Evolutionary conservation across 495 filamentous ascomycete species (phyloP).

Genomic region (Hypoxylon rickii): DNA sequence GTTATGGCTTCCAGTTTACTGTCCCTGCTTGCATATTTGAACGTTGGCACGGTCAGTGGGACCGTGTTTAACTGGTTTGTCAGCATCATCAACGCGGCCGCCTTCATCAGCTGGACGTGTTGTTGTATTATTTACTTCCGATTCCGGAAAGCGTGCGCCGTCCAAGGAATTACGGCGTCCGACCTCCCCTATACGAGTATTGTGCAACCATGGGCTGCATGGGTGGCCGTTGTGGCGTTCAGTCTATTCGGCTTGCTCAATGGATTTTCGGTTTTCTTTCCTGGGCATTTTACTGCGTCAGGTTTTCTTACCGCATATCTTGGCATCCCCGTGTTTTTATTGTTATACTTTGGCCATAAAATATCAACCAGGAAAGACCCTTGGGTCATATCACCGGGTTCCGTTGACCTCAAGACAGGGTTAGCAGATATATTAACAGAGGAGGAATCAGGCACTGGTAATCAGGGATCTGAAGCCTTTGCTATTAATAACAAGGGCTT

Average conservation of each 20-base stretch:
- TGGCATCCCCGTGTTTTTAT: slow-evolving; percentile 62
- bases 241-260: slow-evolving; percentile 60
- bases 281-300: slow-evolving; percentile 45
- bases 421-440: slow-evolving; percentile 58
- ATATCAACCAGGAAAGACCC: slow-evolving; percentile 52
- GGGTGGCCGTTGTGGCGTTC: slow-evolving; percentile 53
- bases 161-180: slow-evolving; percentile 50
- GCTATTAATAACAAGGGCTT: too few species aligned
- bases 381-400: slow-evolving; percentile 55
- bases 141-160: slow-evolving; percentile 58
- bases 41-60: slow-evolving; percentile 47
- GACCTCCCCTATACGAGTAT: slow-evolving; percentile 57
- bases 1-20: slow-evolving; percentile 55
- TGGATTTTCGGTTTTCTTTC: slow-evolving; percentile 67
- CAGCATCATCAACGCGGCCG: slow-evolving; percentile 63
- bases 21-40: slow-evolving; percentile 59
- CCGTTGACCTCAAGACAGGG: slow-evolving; percentile 64
- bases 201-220: slow-evolving; percentile 60
- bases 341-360: slow-evolving; percentile 60
- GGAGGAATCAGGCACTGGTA: slow-evolving; percentile 44
- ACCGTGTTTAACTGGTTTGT: slow-evolving; percentile 64
- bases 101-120: slow-evolving; percentile 66
- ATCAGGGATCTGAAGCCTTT: neutral
- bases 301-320: slow-evolving; percentile 67
- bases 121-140: slow-evolving; percentile 64